Percentiles rank a stretch among this genome's conserved stretches.
These are phyloP conservation scores for Metarhizium album DNA, from an alignment of 2,329 filamentous ascomycete genomes.

Conservation along the genomic window DNA sequence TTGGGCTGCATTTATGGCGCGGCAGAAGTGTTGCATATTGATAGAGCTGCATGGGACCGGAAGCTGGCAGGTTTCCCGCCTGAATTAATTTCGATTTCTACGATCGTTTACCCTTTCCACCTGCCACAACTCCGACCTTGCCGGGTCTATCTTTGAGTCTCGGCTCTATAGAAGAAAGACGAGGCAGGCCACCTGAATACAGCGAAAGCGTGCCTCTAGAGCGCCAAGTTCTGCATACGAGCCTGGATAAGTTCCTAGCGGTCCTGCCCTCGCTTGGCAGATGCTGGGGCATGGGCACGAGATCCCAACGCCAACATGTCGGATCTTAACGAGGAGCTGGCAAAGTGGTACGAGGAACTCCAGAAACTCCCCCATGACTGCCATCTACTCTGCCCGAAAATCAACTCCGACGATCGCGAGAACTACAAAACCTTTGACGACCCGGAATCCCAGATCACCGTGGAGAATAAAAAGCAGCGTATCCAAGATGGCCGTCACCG, in stretches of 20 bases:
- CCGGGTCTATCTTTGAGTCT: background rate
- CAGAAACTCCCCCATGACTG: conserved; percentile 33
- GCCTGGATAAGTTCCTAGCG: background rate
- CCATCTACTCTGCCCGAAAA: conserved; percentile 60
- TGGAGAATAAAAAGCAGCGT: conserved; percentile 38
- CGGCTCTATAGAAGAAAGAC: no score
- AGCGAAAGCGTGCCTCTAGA: background rate
- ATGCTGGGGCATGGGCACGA: conserved; percentile 3
- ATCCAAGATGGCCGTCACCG: conserved; percentile 46
- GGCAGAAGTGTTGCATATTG: background rate
- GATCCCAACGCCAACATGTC: conserved; percentile 22
- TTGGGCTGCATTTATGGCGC: background rate
- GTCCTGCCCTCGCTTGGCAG: background rate
- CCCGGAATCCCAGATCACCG: conserved; percentile 35
- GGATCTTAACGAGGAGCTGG: conserved; percentile 28
- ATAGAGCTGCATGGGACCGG: background rate
- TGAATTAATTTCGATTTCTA: background rate
- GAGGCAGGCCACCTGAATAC: background rate
- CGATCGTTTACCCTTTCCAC: background rate
- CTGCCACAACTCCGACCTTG: background rate
- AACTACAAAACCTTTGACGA: conserved; percentile 46
- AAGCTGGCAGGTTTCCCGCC: background rate
- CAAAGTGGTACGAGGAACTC: conserved; percentile 32
- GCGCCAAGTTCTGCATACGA: background rate
- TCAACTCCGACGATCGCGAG: conserved; percentile 49